phyloP scores from a whole-genome alignment of 176 grass and related monocot species.

The Puccinellia tenuiflora region DNA sequence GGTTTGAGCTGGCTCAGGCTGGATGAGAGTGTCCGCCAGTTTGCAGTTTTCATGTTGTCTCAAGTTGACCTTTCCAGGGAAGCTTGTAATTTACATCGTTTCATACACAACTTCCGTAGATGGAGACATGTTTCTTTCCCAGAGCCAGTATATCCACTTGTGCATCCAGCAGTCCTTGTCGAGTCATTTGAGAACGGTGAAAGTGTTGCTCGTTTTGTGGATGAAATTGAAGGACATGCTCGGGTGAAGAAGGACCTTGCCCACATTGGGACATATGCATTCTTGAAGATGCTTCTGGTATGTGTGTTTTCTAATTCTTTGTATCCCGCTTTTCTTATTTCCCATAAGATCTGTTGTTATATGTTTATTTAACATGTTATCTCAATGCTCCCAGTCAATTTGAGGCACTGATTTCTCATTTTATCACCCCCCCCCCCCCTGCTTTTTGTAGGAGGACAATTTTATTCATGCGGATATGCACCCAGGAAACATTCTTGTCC shows the following conservation, averaged over 20 bases:
- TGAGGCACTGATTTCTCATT: background rate
- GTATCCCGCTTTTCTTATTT: background rate
- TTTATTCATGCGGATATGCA: slow-evolving; percentile 99
- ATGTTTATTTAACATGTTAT: background rate
- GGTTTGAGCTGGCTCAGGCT: slow-evolving; percentile 93
- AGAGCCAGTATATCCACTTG: slow-evolving; percentile 86
- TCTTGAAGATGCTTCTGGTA: slow-evolving; percentile 98
- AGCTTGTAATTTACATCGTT: slow-evolving; percentile 87
- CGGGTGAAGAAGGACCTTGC: slow-evolving; percentile 72
- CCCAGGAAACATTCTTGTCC: slow-evolving; percentile 96
- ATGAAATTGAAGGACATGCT: slow-evolving; percentile 62
- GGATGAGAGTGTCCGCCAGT: slow-evolving; percentile 92
- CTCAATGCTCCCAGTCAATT: background rate
- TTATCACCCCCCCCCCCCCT: background rate
- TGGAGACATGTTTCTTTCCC: slow-evolving; percentile 95
- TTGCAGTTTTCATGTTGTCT: slow-evolving; percentile 95
- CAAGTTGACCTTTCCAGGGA: slow-evolving; percentile 95
- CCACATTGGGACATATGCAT: slow-evolving; percentile 81
- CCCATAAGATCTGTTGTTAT: background rate
- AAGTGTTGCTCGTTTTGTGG: slow-evolving; percentile 82
- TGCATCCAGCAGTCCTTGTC: slow-evolving; percentile 95
- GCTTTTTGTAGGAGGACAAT: slow-evolving; percentile 74
- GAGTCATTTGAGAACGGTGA: slow-evolving; percentile 97
- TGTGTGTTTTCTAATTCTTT: slow-evolving; percentile 13
- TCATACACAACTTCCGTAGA: slow-evolving; percentile 88